Evolutionary conservation across 768 basidiomycete species (phyloP).

Genomic region (Coprinellus aureogranulatus): DNA sequence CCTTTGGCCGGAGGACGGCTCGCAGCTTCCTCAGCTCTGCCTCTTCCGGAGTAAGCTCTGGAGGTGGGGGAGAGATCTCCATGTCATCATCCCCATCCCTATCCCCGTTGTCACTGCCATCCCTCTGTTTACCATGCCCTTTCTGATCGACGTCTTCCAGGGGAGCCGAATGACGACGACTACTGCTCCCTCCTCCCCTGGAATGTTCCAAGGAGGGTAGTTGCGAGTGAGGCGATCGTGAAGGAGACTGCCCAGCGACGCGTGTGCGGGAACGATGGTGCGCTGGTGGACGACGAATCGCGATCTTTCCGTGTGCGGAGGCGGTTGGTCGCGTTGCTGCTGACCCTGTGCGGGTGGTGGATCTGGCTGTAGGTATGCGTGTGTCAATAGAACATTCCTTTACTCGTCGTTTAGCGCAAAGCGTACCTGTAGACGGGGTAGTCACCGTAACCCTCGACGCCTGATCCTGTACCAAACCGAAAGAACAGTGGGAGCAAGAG

Average conservation of each 20-base stretch:
- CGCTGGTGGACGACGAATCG: not conserved
- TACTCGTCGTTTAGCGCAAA: too few relatives aligned
- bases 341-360: too few relatives aligned
- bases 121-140: conserved; percentile 7
- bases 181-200: too few relatives aligned
- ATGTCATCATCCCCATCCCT: conserved; percentile 3
- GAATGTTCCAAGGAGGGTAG: too few relatives aligned
- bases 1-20: conserved; percentile 56
- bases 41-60: conserved; percentile 18
- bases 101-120: not conserved
- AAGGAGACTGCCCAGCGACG: not conserved
- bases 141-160: conserved; percentile 44
- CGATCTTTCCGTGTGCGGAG: not conserved
- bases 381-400: too few relatives aligned
- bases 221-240: not conserved
- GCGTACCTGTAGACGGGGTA: too few relatives aligned
- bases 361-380: not conserved
- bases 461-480: too few relatives aligned
- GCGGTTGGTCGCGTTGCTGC: not conserved
- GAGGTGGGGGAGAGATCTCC: not conserved
- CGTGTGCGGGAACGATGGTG: not conserved
- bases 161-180: conserved; percentile 46
- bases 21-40: conserved; percentile 54
- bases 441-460: too few relatives aligned
- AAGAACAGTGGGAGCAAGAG: too few relatives aligned